Percentiles rank a stretch among this genome's conserved stretches.
Conservation (phyloP, 2,329 filamentous ascomycete species). For the Byssoonygena ceratinophila region DNA sequence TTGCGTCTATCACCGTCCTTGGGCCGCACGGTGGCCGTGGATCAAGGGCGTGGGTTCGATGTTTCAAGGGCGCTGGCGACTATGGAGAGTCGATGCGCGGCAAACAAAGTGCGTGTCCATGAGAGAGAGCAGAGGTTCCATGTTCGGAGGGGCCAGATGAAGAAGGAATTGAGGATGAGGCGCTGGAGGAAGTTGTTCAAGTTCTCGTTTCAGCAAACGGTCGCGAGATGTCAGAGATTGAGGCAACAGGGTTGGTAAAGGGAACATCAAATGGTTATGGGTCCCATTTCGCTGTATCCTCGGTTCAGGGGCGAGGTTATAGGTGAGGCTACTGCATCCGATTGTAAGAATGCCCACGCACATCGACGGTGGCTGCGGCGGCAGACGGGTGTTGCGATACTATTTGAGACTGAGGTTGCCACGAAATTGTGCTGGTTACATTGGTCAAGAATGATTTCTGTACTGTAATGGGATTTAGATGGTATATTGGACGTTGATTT, state of each 20-base stretch:
- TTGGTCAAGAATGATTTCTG: neutral
- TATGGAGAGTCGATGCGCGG: constrained; percentile 21
- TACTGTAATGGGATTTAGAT: neutral
- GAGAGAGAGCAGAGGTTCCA: constrained; percentile 31
- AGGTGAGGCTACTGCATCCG: neutral
- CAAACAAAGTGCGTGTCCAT: constrained; percentile 29
- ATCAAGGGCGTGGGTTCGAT: constrained; percentile 18
- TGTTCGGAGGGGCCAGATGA: constrained; percentile 33
- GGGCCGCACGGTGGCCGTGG: constrained; percentile 20
- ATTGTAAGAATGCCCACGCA: neutral
- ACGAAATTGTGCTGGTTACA: neutral
- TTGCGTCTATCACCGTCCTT: constrained; percentile 22
- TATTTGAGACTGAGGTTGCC: neutral
- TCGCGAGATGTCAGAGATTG: constrained; percentile 36
- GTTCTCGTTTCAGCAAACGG: constrained; percentile 35
- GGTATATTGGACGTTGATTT: neutral
- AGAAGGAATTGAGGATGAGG: constrained; percentile 30
- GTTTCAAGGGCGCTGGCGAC: constrained; percentile 19
- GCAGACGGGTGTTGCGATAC: neutral
- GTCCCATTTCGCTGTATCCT: neutral
- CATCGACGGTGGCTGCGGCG: neutral
- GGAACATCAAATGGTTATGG: neutral
- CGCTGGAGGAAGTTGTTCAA: constrained; percentile 39
- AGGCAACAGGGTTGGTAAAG: constrained; percentile 38
- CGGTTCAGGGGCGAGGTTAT: neutral